Conservation (phyloP, 1,139 yeast species). For the Kodamaea sp. region DNA sequence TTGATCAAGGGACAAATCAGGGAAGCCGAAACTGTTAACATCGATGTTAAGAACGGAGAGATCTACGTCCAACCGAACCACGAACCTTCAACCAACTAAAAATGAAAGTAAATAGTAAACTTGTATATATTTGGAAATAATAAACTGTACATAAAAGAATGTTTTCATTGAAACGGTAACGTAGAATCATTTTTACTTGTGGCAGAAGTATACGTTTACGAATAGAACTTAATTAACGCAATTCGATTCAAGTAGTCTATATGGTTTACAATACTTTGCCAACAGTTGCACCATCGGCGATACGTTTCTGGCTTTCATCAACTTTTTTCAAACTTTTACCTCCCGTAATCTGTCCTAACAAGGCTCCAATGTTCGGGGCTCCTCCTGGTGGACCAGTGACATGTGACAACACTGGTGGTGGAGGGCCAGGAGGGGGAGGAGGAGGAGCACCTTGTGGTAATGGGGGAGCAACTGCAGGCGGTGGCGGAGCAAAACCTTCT, state of each 20-base stretch:
- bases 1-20: conserved; percentile 78
- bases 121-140: no score
- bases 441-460: conserved; percentile 18
- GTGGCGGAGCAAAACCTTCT: conserved; percentile 10
- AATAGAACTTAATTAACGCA: no score
- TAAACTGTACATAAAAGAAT: no score
- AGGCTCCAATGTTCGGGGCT: conserved; percentile 43
- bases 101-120: no score
- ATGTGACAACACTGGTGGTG: conserved; percentile 19
- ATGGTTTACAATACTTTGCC: conserved; percentile 47
- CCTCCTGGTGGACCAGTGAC: conserved; percentile 25
- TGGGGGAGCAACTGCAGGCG: conserved; percentile 23
- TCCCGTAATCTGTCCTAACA: conserved; percentile 57
- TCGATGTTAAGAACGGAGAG: conserved; percentile 27
- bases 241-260: no score
- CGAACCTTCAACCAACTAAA: no score
- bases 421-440: conserved; percentile 31
- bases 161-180: no score
- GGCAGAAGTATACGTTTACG: no score
- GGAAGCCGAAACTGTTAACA: conserved; percentile 64
- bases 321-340: conserved; percentile 54
- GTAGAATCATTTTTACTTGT: no score
- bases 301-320: conserved; percentile 44
- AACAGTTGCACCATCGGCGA: conserved; percentile 46
- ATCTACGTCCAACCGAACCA: conserved; percentile 52